Conservation (phyloP, 164 flowering plant species). For the Akebia trifoliata region DNA sequence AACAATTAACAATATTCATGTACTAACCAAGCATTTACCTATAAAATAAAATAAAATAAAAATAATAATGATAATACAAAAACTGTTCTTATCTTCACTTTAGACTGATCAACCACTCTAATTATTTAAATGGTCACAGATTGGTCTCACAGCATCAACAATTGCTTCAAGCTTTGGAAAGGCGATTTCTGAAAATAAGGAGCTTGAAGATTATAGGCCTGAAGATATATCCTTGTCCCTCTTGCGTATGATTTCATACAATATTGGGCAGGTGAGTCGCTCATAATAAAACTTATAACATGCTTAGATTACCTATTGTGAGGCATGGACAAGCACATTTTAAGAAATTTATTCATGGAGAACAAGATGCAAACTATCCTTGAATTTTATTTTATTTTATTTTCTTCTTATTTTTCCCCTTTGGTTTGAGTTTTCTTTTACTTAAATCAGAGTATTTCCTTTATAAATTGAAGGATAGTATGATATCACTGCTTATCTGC, state of each 20-base stretch:
- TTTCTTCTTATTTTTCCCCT: neutral
- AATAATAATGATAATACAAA: neutral
- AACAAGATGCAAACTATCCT: neutral
- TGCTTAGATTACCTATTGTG: too few relatives aligned
- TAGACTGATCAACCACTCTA: neutral
- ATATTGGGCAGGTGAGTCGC: conserved; percentile 82
- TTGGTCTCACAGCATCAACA: conserved; percentile 93
- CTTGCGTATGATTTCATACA: conserved; percentile 93
- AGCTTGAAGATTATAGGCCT: conserved; percentile 88
- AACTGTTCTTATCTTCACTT: neutral
- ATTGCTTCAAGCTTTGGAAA: conserved; percentile 99
- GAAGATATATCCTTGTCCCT: conserved; percentile 95
- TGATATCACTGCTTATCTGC: neutral
- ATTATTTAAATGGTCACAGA: conserved; percentile 36
- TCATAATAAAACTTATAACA: neutral
- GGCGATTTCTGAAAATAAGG: conserved; percentile 81
- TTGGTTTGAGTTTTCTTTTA: neutral
- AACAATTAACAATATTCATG: too few relatives aligned
- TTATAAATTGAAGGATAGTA: neutral
- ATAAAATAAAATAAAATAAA: neutral
- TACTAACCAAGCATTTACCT: too few relatives aligned
- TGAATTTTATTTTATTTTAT: neutral
- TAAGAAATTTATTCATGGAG: neutral
- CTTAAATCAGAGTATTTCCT: neutral
- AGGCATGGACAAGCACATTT: neutral